Base-by-base conservation (phyloP, 805 yeast species). In the Naumovozyma dairenensis region DNA sequence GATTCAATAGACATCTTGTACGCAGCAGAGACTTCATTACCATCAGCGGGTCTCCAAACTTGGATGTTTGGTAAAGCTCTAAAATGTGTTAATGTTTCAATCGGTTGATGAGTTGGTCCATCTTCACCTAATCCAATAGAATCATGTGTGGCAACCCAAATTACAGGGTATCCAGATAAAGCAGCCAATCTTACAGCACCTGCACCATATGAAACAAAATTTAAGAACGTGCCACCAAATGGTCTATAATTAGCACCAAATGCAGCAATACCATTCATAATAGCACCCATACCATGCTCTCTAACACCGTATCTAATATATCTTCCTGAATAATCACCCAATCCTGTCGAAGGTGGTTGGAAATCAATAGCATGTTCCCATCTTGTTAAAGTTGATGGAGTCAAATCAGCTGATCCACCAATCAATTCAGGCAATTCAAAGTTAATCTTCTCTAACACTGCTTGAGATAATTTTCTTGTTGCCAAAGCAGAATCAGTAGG, bases 221-320 rank as follows among this genome's bases (percentile, higher is more conserved):
- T 92, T 63, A 92, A 73, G 87, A 92, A 92, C 56, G 98, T 92
- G 66, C 95, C 98, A 62, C 96, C 96, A 69, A 77, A 86, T 51
- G 86, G 80, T 65, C 79, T 81, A 72, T 71, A 77, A 70, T 84
- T 85, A 44, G 82, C 82, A 45, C 79, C 79, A 56, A 67, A 89
- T 34, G 96, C 96, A 40, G 92, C 71, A 53, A 89, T 81, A 78
- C 98, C 98, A 67, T 92, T 89, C 77, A 87, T 74, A 63, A 87
- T 81, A 45, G 96, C 96, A 68, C 96, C 95, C 96, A 89, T 86
- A 64, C 83, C 97, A 67, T 92, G 97, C 72, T 89, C 98, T 67
- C 98, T 81, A 46, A 89, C 95, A 77, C 98, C 98, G 63, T 80
- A 89, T 69, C 96, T 80, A 63, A 89, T 71, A 71, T 89, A 89